Conservation (phyloP, 768 basidiomycete genomes). For the Xerocomellus intermedius region DNA sequence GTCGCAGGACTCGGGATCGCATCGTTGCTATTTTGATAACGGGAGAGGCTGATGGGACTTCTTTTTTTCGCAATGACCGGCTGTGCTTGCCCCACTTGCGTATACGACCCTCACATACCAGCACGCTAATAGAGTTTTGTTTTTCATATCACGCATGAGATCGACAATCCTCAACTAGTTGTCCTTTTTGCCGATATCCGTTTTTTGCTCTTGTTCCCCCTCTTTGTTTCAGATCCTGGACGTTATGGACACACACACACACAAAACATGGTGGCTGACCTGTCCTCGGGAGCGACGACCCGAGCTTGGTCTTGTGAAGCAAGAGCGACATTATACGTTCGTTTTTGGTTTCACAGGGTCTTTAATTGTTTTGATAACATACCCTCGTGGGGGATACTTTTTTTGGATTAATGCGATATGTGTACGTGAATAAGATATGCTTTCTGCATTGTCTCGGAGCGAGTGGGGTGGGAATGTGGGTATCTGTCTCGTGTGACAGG, state of each 20-base stretch:
- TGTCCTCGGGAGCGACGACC: slow-evolving; percentile 5
- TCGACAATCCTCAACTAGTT: background rate
- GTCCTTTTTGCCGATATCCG: slow-evolving; percentile 1
- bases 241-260: slow-evolving; percentile 20
- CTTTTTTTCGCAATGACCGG: background rate
- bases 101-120: slow-evolving; percentile 17
- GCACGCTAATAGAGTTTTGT: slow-evolving; percentile 20
- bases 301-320: background rate
- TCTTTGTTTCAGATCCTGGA: slow-evolving; percentile 14
- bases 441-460: too few species aligned
- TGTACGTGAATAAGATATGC: too few species aligned
- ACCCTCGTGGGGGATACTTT: background rate
- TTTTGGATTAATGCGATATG: too few species aligned
- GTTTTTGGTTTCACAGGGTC: slow-evolving; percentile 4
- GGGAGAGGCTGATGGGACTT: background rate
- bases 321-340: slow-evolving; percentile 18
- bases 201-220: background rate
- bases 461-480: too few species aligned
- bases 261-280: slow-evolving; percentile 14
- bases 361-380: slow-evolving; percentile 13
- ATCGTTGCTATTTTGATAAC: slow-evolving; percentile 24
- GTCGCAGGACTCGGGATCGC: slow-evolving; percentile 21
- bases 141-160: slow-evolving; percentile 8
- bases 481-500: too few species aligned
- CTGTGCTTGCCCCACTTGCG: slow-evolving; percentile 1